phyloP scores from a whole-genome alignment of 345 rosid genomes.

The Eucalyptus guilfoylei region DNA sequence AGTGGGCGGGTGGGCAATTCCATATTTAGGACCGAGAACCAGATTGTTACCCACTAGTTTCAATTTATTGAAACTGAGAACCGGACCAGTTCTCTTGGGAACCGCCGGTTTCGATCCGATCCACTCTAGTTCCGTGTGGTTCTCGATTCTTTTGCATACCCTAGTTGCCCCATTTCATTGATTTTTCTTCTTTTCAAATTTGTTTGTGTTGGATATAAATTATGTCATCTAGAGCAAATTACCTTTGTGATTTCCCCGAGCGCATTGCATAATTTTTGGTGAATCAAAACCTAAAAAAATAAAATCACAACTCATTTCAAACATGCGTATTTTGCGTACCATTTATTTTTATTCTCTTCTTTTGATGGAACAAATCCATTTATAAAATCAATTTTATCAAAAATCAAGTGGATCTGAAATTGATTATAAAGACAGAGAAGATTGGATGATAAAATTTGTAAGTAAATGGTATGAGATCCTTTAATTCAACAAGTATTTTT shows the following conservation, averaged over 20 bases:
- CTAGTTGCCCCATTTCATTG: background rate
- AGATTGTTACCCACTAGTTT: fast-evolving
- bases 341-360: background rate
- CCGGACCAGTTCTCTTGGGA: fast-evolving
- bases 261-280: too few species aligned
- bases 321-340: background rate
- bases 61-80: fast-evolving
- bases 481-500: background rate
- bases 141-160: too few species aligned
- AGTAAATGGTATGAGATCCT: background rate
- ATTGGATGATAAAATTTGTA: background rate
- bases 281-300: too few species aligned
- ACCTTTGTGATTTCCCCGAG: background rate
- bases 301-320: background rate
- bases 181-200: background rate
- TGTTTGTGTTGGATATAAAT: background rate
- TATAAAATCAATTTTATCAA: background rate
- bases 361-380: background rate
- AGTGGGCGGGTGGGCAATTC: fast-evolving
- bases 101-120: fast-evolving
- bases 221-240: background rate
- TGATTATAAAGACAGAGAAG: background rate
- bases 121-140: fast-evolving
- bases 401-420: background rate
- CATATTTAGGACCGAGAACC: fast-evolving